Evolutionary conservation across 1,139 yeast genomes (phyloP).

Genomic region (Geotrichum reessii): DNA sequence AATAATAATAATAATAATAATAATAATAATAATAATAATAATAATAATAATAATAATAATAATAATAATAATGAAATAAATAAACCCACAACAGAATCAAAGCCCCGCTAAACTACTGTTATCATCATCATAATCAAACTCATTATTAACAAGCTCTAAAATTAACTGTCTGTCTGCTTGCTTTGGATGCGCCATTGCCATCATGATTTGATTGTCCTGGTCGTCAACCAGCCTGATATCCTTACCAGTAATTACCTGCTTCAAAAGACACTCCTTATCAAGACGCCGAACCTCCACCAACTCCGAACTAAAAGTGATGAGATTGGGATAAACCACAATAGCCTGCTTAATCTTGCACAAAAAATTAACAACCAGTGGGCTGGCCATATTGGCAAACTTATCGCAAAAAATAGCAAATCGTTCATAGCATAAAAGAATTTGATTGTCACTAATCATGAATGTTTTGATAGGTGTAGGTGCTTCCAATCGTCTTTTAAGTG

Average conservation of each 20-base stretch:
- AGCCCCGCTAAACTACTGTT: constrained; percentile 28
- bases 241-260: constrained; percentile 72
- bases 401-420: constrained; percentile 69
- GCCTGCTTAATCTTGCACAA: constrained; percentile 57
- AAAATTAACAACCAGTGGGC: constrained; percentile 54
- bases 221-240: constrained; percentile 42
- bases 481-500: constrained; percentile 28
- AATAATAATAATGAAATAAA: not conserved
- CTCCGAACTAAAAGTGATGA: constrained; percentile 62
- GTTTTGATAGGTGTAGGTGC: constrained; percentile 51
- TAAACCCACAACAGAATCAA: constrained; percentile 9
- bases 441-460: constrained; percentile 53
- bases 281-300: constrained; percentile 64
- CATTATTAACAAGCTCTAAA: constrained; percentile 35
- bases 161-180: constrained; percentile 58
- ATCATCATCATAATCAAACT: constrained; percentile 34
- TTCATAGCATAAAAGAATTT: constrained; percentile 61
- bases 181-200: constrained; percentile 67
- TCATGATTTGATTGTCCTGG: constrained; percentile 42
- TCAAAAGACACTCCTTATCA: constrained; percentile 42
- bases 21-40: not conserved
- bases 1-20: not conserved
- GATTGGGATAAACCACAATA: constrained; percentile 52
- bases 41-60: not conserved
- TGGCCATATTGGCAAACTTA: constrained; percentile 56